phyloP scores from a whole-genome alignment of 257 asterid genomes.

The Coffea canephora region DNA sequence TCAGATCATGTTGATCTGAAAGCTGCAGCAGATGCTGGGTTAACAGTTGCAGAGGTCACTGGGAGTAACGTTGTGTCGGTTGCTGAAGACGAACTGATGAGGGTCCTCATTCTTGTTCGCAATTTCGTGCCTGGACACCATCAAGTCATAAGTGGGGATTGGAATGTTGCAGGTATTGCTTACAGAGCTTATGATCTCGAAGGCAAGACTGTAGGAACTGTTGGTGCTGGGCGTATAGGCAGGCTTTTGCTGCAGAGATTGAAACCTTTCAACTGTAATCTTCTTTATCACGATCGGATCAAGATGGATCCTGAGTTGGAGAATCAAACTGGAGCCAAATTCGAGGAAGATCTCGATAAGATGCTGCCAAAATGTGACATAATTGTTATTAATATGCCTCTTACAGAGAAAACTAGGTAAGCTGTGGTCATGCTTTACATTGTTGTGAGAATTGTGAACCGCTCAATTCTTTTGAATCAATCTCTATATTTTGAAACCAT shows the following conservation, averaged over 20 bases:
- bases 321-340: slow-evolving; percentile 72
- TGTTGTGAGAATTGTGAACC: background rate
- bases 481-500: background rate
- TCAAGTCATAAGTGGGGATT: slow-evolving; percentile 82
- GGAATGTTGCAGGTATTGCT: slow-evolving; percentile 92
- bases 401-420: slow-evolving; percentile 89
- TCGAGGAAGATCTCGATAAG: slow-evolving; percentile 81
- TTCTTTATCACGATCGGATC: slow-evolving; percentile 86
- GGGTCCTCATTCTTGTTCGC: slow-evolving; percentile 90
- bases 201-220: slow-evolving; percentile 99
- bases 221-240: slow-evolving; percentile 97
- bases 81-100: slow-evolving; percentile 98
- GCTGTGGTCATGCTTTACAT: background rate
- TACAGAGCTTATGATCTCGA: slow-evolving; percentile 93
- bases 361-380: slow-evolving; percentile 97
- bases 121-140: slow-evolving; percentile 88
- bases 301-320: slow-evolving; percentile 73
- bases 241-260: slow-evolving; percentile 78
- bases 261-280: slow-evolving; percentile 90
- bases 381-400: slow-evolving; percentile 84
- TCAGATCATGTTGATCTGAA: slow-evolving; percentile 92
- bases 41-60: slow-evolving; percentile 97
- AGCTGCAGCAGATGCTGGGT: slow-evolving; percentile 96
- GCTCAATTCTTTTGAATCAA: background rate
- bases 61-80: slow-evolving; percentile 94